phyloP scores from a whole-genome alignment of 306 rosid genomes.

The Glycine soja region DNA sequence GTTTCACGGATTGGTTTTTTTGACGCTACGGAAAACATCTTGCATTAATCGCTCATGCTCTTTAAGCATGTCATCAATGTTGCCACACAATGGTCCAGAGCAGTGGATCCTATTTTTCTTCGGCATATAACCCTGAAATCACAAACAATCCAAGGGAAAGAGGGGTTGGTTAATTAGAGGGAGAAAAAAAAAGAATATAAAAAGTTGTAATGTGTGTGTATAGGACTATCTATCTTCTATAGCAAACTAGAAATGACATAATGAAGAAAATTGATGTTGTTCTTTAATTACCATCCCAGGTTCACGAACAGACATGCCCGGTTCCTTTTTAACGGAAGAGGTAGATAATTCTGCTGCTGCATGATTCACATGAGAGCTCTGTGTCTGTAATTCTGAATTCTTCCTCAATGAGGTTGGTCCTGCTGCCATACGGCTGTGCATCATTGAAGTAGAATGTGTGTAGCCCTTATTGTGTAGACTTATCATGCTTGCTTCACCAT shows the following conservation, averaged over 20 bases:
- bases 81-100: conserved; percentile 94
- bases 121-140: conserved; percentile 60
- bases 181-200: background rate
- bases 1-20: conserved; percentile 49
- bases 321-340: conserved; percentile 54
- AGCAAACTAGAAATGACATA: background rate
- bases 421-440: conserved; percentile 44
- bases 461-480: conserved; percentile 44
- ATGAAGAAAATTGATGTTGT: background rate
- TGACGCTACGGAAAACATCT: conserved; percentile 87
- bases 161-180: background rate
- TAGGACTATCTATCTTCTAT: background rate
- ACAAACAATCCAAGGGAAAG: background rate
- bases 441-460: conserved; percentile 55
- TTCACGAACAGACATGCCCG: conserved; percentile 45
- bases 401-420: conserved; percentile 44
- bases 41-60: conserved; percentile 94
- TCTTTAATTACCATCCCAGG: conserved; percentile 55
- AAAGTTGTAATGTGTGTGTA: background rate
- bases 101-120: conserved; percentile 84
- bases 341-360: conserved; percentile 47
- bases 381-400: conserved; percentile 54
- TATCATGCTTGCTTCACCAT: conserved; percentile 47
- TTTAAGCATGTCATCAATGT: conserved; percentile 85
- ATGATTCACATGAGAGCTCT: conserved; percentile 60